These are phyloP conservation scores for Beta macrorhiza DNA, from an alignment of 179 eudicot species.

Conservation along the genomic window DNA sequence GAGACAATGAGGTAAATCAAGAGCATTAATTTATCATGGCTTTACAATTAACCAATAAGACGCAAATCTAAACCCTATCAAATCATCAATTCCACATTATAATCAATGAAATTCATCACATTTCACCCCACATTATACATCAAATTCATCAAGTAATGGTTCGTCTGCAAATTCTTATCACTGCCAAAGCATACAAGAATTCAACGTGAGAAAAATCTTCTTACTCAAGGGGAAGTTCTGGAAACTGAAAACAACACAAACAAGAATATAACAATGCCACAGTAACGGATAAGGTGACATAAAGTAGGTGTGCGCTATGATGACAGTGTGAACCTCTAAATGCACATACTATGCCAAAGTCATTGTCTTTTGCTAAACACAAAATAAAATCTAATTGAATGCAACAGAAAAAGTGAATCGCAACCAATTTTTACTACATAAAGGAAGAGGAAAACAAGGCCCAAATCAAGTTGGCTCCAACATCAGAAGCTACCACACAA, in stretches of 20 bases:
- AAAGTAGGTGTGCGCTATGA: too few relatives aligned
- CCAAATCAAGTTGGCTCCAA: neutral
- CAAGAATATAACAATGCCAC: neutral
- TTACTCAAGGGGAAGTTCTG: neutral
- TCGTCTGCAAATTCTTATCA: constrained; percentile 73
- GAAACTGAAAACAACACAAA: neutral
- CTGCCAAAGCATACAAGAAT: constrained; percentile 49
- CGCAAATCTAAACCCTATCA: too few relatives aligned
- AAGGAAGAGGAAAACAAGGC: neutral
- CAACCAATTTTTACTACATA: neutral
- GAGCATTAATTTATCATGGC: too few relatives aligned
- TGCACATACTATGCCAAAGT: neutral
- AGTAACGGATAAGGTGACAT: neutral
- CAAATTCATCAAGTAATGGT: constrained; percentile 47
- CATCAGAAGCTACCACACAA: neutral
- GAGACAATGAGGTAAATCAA: too few relatives aligned
- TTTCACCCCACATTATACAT: too few relatives aligned
- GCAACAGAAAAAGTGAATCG: neutral
- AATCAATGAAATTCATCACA: too few relatives aligned
- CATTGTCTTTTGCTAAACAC: too few relatives aligned
- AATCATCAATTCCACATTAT: too few relatives aligned
- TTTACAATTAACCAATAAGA: too few relatives aligned
- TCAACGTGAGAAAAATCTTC: constrained; percentile 18
- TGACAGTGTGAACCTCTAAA: neutral
- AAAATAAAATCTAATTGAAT: too few relatives aligned